Percentiles rank a stretch among this genome's conserved stretches.
Conservation (phyloP, 2,329 filamentous ascomycete species). For the Fusarium praegraminearum region DNA sequence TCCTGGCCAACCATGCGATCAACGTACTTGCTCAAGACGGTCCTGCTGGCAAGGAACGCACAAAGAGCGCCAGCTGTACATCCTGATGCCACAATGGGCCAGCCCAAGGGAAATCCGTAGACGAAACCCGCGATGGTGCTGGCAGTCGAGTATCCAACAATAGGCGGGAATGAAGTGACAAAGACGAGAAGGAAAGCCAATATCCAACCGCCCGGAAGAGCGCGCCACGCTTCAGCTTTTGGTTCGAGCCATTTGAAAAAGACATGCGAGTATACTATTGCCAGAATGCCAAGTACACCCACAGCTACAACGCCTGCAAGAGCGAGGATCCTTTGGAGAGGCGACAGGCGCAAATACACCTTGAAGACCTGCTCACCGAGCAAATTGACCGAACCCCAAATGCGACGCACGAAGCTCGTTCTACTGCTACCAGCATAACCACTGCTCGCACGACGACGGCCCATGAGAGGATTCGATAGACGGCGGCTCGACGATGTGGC, state of each 20-base stretch:
- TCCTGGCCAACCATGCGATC: constrained; percentile 84
- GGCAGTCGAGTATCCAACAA: constrained; percentile 88
- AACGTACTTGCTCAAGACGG: constrained; percentile 82
- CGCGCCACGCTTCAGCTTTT: constrained; percentile 80
- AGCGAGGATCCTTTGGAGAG: constrained; percentile 72
- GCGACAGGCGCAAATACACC: constrained; percentile 67
- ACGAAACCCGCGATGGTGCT: constrained; percentile 67
- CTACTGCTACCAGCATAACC: constrained; percentile 10
- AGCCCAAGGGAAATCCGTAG: constrained; percentile 72
- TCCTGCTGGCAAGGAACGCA: constrained; percentile 84
- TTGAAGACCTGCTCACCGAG: constrained; percentile 59
- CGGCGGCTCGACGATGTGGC: constrained; percentile 49
- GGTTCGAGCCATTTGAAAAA: constrained; percentile 83
- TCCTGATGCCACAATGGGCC: constrained; percentile 84
- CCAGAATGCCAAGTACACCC: constrained; percentile 71
- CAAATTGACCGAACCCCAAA: constrained; percentile 54
- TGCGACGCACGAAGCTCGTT: constrained; percentile 52
- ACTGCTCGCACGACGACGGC: constrained; percentile 42
- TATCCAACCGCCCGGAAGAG: constrained; percentile 76
- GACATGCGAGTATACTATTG: constrained; percentile 81
- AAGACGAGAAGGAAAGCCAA: constrained; percentile 83
- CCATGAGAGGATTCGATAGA: constrained; percentile 57
- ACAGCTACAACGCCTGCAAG: constrained; percentile 62
- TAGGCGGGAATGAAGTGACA: constrained; percentile 82
- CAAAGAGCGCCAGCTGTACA: constrained; percentile 82